A percentile compares a stretch with the other conserved stretches of the same genome.
phyloP scores from a whole-genome alignment of 371 early-diverging fungal genomes.

The Smittium mucronatum region DNA sequence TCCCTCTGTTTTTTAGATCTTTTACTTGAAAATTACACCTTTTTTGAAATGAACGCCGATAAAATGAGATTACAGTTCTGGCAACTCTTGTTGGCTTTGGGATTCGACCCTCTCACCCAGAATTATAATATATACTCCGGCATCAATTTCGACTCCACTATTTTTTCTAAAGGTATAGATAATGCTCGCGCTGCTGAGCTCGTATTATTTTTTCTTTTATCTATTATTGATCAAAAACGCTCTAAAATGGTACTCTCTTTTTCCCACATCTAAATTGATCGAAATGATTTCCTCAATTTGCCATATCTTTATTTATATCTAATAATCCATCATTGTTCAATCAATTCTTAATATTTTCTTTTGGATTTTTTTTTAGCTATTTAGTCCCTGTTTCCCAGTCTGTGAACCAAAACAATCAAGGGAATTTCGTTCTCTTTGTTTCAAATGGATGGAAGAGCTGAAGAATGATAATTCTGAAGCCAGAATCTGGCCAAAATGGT shows the following conservation, averaged over 20 bases:
- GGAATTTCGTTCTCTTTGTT: slow-evolving; percentile 26
- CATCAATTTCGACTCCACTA: slow-evolving; percentile 18
- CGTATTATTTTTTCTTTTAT: slow-evolving; percentile 24
- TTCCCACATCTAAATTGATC: too few species aligned
- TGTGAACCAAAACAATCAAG: slow-evolving; percentile 29
- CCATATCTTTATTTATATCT: too few species aligned
- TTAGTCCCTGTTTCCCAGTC: slow-evolving; percentile 29
- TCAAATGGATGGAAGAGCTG: slow-evolving; percentile 31
- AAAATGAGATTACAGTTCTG: slow-evolving; percentile 19
- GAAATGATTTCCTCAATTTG: too few species aligned
- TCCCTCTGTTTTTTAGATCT: background rate
- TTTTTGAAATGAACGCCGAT: background rate
- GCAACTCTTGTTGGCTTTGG: slow-evolving; percentile 25
- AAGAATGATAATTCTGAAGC: slow-evolving; percentile 15
- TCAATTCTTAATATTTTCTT: background rate
- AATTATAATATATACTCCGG: slow-evolving; percentile 26
- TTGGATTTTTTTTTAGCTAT: slow-evolving; percentile 14
- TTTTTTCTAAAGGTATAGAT: slow-evolving; percentile 27
- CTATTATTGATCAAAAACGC: slow-evolving; percentile 18
- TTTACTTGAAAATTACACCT: too few species aligned
- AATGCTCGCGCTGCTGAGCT: slow-evolving; percentile 29
- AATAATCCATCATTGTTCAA: background rate
- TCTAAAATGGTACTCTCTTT: slow-evolving; percentile 6
- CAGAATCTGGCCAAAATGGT: slow-evolving; percentile 21
- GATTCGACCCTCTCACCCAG: slow-evolving; percentile 18